Base-by-base conservation (phyloP, 2,329 filamentous ascomycete species). In the Sordariomycetes sp. region DNA sequence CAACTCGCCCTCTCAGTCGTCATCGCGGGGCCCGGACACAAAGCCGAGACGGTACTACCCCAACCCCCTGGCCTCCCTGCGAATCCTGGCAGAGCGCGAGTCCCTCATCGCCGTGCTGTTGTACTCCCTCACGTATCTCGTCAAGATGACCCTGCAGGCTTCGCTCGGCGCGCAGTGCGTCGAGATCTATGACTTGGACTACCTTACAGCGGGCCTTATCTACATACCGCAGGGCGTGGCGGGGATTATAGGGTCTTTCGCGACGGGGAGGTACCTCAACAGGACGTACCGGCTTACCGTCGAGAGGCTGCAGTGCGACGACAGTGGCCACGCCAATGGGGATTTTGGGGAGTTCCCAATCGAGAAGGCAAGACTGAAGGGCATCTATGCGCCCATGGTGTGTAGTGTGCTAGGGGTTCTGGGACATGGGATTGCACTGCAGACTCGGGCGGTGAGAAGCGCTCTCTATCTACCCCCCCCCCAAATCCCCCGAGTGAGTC, bases 141-240 rank as follows among this genome's bases (percentile, higher is more conserved):
- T 60, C 14, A 59, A 58, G 34, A 64, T 61, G 50, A 61, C 62
- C 18, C 53, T 55, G 11, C 53, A 55, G 53, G 24, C 53, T 24
- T 55, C 53, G 8, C 20, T 55, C n/a, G 53, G 18, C 2, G 52
- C 55, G 16, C 53, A 61, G 48, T 54, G 61, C 53, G 34, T 64
- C 12, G 58, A 60, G 11, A 59, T 62, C 5, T 63, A 63, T 43
- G 52, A 58, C 3, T 37, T 64, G 22, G 52, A 61, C 57, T 60
- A n/a, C 63, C 46, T 59, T 64, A 1, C 50, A 61, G 28, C 51
- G 52, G 62, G 60, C 1, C 50, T 65, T n/a, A 60, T 63, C 5
- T 65, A 65, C 46, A 22, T 62, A 1, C 53, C 59, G 6, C 40
- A 28, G 3, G 61, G 60, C 20, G 50, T 56, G 32, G 58, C 55